phyloP scores from a whole-genome alignment of 2,329 filamentous ascomycete species.

The Helotiales sp. region DNA sequence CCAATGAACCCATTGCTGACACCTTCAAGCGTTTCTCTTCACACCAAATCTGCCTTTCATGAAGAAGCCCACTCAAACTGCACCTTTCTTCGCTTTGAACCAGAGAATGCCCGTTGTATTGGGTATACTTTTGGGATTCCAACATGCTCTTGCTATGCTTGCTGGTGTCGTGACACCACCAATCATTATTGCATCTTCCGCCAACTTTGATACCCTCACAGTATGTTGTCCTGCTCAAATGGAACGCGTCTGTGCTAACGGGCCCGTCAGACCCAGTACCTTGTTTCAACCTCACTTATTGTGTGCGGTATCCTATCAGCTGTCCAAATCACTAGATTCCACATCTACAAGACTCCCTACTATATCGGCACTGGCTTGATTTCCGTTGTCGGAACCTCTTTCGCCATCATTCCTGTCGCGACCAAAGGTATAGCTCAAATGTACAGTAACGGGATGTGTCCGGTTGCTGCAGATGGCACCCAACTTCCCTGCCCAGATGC shows the following conservation, averaged over 20 bases:
- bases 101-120: conserved; percentile 75
- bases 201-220: conserved; percentile 46
- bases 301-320: conserved; percentile 74
- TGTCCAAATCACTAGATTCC: conserved; percentile 77
- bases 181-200: conserved; percentile 64
- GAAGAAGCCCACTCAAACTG: conserved; percentile 55
- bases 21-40: conserved; percentile 67
- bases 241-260: neutral
- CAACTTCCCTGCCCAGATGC: conserved; percentile 72
- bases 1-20: conserved; percentile 13
- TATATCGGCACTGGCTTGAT: conserved; percentile 78
- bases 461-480: conserved; percentile 54
- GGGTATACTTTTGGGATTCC: conserved; percentile 73
- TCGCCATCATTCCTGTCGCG: conserved; percentile 73
- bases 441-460: conserved; percentile 50
- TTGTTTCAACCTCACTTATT: conserved; percentile 59
- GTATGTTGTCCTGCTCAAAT: neutral
- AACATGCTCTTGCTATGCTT: conserved; percentile 75
- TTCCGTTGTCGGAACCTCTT: conserved; percentile 77
- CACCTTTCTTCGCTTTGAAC: conserved; percentile 83
- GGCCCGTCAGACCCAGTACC: conserved; percentile 61
- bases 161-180: conserved; percentile 73
- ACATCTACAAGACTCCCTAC: conserved; percentile 69
- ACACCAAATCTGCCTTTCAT: conserved; percentile 76
- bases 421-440: conserved; percentile 73